phyloP scores from a whole-genome alignment of 192 early-diverging fungal species.

The Coemansia sp. region DNA sequence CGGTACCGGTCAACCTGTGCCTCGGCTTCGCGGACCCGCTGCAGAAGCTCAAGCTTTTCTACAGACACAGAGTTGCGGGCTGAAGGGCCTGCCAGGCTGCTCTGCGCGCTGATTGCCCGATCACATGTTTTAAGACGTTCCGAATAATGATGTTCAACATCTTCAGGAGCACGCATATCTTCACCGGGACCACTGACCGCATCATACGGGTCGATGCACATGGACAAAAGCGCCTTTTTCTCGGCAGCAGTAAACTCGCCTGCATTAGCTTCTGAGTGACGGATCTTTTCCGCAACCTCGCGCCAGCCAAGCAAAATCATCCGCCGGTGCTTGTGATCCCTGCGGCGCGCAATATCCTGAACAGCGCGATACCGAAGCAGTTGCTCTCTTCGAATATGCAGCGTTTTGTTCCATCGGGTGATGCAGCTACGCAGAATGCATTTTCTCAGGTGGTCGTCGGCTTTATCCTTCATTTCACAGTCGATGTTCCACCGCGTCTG shows the following conservation, averaged over 20 bases:
- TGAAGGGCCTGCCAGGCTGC: neutral
- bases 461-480: neutral
- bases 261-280: slow-evolving; percentile 1
- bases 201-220: slow-evolving; percentile 5
- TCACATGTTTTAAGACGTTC: neutral
- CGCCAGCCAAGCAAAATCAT: slow-evolving; percentile 37
- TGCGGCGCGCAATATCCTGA: slow-evolving; percentile 27
- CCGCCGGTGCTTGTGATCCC: slow-evolving; percentile 28
- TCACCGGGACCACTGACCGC: neutral
- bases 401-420: slow-evolving; percentile 8
- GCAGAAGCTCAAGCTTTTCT: slow-evolving; percentile 12
- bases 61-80: neutral
- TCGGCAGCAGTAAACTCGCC: neutral
- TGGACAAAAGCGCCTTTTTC: slow-evolving; percentile 6
- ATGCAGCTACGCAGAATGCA: neutral
- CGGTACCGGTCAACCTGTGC: slow-evolving; percentile 12
- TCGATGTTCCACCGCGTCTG: neutral
- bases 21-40: slow-evolving; percentile 13
- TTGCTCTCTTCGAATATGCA: slow-evolving; percentile 8
- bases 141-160: neutral
- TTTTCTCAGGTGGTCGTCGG: slow-evolving; percentile 17
- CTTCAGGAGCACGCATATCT: neutral
- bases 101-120: slow-evolving; percentile 19
- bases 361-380: slow-evolving; percentile 31
- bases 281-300: slow-evolving; percentile 14